Evolutionary conservation across 2,329 filamentous ascomycete genomes (phyloP), one percentile per base, ranked within the genome.

Genomic region (Biscogniauxia marginata): DNA sequence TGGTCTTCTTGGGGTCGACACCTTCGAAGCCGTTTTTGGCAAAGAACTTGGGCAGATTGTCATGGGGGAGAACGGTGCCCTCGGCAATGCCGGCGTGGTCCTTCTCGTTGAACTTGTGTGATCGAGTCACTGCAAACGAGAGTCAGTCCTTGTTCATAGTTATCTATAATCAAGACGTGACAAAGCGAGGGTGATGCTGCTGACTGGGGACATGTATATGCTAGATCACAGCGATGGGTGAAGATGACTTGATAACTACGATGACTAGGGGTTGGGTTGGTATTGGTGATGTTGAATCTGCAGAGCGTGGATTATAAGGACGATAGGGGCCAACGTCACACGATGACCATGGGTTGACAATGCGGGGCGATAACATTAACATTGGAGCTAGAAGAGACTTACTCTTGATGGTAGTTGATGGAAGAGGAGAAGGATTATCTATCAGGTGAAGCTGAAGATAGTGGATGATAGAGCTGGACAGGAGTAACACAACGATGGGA

Each of bases 21-120:
- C 92, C 92, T 67, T 85, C 80, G 71, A 89, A 88, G 64, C 93
- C 93, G 58, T 85, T 78, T 79, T 97, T 97, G 75, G 85, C 91
- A 74, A 98, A 98, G 84, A 90, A 98, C 71, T 92, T 91, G 70
- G 95, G 93, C 23, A 96, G 78, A 68, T 88, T 84, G 65, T 95
- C 89, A 63, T 89, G 82, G 54, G 85, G 80, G 51, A 81, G 74
- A 59, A 84, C 86, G 56, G 84, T 86, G 72, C 89, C 90, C 67
- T 95, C 89, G 64, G 88, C 87, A 65, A 91, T 78, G 70, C 84
- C 89, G 68, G 86, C 85, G 79, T 96, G 90, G 81, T 96, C 89
- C 78, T 93, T 93, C 77, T 96, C 91, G 79, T 92, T 96, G 80
- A 83, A 85, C 82, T 98, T 99, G 85, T 93, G 91, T 64, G 93